phyloP scores from a whole-genome alignment of 2,329 filamentous ascomycete genomes.

The Clonostachys byssicola region DNA sequence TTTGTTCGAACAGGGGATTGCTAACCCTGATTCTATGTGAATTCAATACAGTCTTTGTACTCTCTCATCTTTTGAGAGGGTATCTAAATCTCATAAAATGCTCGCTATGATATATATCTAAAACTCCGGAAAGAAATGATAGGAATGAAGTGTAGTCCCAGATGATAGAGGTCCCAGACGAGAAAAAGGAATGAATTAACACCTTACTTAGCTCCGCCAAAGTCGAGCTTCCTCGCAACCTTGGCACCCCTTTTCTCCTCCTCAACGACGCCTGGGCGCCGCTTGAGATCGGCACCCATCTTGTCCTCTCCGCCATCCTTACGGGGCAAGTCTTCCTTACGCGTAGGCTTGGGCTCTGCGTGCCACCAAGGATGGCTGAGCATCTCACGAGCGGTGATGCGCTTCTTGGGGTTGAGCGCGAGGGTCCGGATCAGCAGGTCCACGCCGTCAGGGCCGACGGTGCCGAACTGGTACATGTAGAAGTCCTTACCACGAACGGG shows the following conservation, averaged over 20 bases:
- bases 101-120: too few relatives aligned
- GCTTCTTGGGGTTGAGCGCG: slow-evolving; percentile 78
- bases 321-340: slow-evolving; percentile 74
- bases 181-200: background rate
- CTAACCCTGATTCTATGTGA: too few relatives aligned
- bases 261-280: slow-evolving; percentile 64
- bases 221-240: slow-evolving; percentile 80
- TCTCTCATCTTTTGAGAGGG: too few relatives aligned
- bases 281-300: slow-evolving; percentile 78
- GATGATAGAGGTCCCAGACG: background rate
- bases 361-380: slow-evolving; percentile 85
- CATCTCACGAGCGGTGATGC: slow-evolving; percentile 73
- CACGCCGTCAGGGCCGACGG: slow-evolving; percentile 76
- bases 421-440: slow-evolving; percentile 86
- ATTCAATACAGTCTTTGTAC: too few relatives aligned
- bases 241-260: slow-evolving; percentile 64
- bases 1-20: too few relatives aligned
- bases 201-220: slow-evolving; percentile 36
- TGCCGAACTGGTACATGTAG: slow-evolving; percentile 74
- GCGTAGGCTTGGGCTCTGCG: slow-evolving; percentile 76
- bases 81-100: too few relatives aligned
- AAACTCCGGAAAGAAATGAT: too few relatives aligned
- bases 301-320: slow-evolving; percentile 71
- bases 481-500: slow-evolving; percentile 63
- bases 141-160: too few relatives aligned